These are phyloP conservation scores for Talaromyces stipitatus DNA, from an alignment of 495 filamentous ascomycete species.

Conservation along the genomic window DNA sequence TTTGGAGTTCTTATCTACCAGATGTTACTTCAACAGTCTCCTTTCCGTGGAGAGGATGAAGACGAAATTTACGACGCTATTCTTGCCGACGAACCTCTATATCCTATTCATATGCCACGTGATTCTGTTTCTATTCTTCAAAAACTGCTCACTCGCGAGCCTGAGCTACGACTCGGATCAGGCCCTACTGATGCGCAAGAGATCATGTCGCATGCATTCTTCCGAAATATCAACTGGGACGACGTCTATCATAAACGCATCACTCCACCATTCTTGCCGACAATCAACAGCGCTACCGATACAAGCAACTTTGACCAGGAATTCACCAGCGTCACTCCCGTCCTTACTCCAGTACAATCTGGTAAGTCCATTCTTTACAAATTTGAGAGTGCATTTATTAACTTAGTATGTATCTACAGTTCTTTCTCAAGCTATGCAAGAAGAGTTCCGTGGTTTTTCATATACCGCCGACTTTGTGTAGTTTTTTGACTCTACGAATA, in stretches of 20 bases:
- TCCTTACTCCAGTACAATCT: slow-evolving; percentile 93
- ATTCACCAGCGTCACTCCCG: slow-evolving; percentile 97
- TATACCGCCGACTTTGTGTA: slow-evolving; percentile 73
- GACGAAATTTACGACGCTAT: slow-evolving; percentile 99
- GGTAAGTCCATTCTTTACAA: slow-evolving; percentile 50
- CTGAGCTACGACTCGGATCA: slow-evolving; percentile 83
- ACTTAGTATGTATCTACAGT: slow-evolving; percentile 43
- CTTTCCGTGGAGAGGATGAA: slow-evolving; percentile 98
- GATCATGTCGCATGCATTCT: slow-evolving; percentile 98
- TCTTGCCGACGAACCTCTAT: slow-evolving; percentile 93
- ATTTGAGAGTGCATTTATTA: slow-evolving; percentile 2
- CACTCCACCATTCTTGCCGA: slow-evolving; percentile 78
- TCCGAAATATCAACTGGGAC: slow-evolving; percentile 96
- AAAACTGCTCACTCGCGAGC: slow-evolving; percentile 93
- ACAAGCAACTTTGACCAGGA: slow-evolving; percentile 99
- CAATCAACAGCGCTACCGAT: slow-evolving; percentile 85
- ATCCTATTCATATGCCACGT: slow-evolving; percentile 98
- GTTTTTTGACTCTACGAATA: slow-evolving; percentile 12
- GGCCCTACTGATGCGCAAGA: slow-evolving; percentile 98
- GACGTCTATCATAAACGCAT: slow-evolving; percentile 95
- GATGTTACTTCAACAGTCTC: slow-evolving; percentile 98
- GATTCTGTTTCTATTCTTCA: slow-evolving; percentile 97
- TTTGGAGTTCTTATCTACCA: slow-evolving; percentile 99
- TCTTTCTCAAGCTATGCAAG: slow-evolving; percentile 96
- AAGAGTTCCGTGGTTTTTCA: slow-evolving; percentile 99